Conservation (phyloP, 1,139 yeast genomes). For the Starmera stellimalicola region DNA sequence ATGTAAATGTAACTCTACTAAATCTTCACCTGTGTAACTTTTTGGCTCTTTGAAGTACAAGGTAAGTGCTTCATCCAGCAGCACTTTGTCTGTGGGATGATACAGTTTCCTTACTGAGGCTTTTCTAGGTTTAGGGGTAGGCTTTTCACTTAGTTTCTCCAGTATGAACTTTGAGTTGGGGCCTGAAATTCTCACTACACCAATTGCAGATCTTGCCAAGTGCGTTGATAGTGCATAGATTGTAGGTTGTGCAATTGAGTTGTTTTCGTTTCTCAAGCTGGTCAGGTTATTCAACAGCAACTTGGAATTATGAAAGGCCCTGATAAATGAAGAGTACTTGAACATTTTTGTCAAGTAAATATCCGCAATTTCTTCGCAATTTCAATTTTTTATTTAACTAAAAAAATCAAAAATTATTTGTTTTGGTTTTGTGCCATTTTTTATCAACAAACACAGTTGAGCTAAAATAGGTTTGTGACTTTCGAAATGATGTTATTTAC, state of each 20-base stretch:
- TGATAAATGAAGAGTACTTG: no score
- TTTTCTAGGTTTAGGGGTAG: slow-evolving; percentile 37
- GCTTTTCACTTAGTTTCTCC: slow-evolving; percentile 34
- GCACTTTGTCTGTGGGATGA: slow-evolving; percentile 26
- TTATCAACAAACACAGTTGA: no score
- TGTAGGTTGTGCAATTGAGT: slow-evolving; percentile 41
- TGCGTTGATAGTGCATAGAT: slow-evolving; percentile 87
- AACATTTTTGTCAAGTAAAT: no score
- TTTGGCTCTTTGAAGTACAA: slow-evolving; percentile 62
- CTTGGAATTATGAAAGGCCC: background rate
- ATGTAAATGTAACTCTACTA: slow-evolving; percentile 79
- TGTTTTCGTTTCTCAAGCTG: background rate
- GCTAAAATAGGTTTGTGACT: no score
- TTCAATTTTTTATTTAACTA: no score
- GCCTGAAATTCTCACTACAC: slow-evolving; percentile 79
- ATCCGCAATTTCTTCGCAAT: no score
- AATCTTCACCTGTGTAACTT: slow-evolving; percentile 92
- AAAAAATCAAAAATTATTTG: no score
- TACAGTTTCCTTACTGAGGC: slow-evolving; percentile 51
- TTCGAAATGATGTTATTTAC: no score
- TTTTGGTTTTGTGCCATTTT: no score
- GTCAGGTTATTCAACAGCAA: background rate
- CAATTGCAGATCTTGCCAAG: slow-evolving; percentile 76
- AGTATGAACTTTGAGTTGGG: slow-evolving; percentile 40
- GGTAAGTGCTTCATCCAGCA: slow-evolving; percentile 72